These are phyloP conservation scores for Sclerotinia spermophila DNA, from an alignment of 2,329 filamentous ascomycete genomes.

Conservation along the genomic window DNA sequence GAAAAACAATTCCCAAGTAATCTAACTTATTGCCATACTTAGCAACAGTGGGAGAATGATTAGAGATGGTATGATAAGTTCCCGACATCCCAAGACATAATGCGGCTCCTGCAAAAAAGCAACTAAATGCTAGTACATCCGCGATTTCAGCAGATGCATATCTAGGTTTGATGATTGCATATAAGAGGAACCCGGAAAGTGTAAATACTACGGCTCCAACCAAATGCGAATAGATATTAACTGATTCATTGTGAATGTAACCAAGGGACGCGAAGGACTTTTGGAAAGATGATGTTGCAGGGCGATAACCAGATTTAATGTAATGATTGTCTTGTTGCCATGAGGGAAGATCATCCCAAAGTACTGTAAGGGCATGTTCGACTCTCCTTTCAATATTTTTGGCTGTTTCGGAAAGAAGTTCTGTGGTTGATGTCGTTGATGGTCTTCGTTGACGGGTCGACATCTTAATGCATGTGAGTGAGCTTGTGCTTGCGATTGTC, in stretches of 20 bases:
- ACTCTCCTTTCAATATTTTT: slow-evolving; percentile 35
- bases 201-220: slow-evolving; percentile 60
- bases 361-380: slow-evolving; percentile 42
- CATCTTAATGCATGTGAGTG: slow-evolving; percentile 22
- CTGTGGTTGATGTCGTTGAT: slow-evolving; percentile 24
- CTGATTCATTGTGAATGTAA: slow-evolving; percentile 60
- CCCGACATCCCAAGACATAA: slow-evolving; percentile 77
- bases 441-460: slow-evolving; percentile 31
- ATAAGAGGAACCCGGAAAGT: slow-evolving; percentile 49
- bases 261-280: slow-evolving; percentile 55
- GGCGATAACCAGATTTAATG: slow-evolving; percentile 64
- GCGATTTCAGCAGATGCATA: slow-evolving; percentile 58
- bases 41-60: slow-evolving; percentile 76
- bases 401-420: slow-evolving; percentile 27
- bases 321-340: slow-evolving; percentile 65
- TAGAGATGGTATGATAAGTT: slow-evolving; percentile 78
- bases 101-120: slow-evolving; percentile 74
- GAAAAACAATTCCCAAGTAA: slow-evolving; percentile 85
- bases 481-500: neutral
- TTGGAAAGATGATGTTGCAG: slow-evolving; percentile 56
- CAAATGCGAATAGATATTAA: slow-evolving; percentile 71
- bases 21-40: slow-evolving; percentile 90
- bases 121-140: slow-evolving; percentile 70
- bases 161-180: slow-evolving; percentile 56
- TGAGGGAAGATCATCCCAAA: slow-evolving; percentile 50